Conservation (phyloP, 805 yeast genomes). For the Torulaspora quercuum region DNA sequence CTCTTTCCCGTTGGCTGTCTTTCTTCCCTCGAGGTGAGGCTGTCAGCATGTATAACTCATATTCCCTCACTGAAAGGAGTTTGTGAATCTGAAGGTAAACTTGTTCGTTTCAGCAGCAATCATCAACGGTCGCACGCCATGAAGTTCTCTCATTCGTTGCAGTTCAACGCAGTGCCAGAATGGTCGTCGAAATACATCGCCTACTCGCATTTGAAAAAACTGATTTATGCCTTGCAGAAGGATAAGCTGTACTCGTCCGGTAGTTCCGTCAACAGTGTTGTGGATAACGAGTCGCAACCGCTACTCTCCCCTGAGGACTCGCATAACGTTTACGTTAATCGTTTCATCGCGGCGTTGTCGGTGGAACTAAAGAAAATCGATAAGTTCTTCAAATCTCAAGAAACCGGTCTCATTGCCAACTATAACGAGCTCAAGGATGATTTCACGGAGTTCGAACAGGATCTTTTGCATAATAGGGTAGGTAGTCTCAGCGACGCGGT, state of each 20-base stretch:
- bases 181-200: slow-evolving; percentile 93
- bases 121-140: too few relatives aligned
- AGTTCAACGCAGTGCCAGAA: slow-evolving; percentile 97
- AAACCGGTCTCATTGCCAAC: slow-evolving; percentile 39
- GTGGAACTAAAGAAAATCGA: slow-evolving; percentile 74
- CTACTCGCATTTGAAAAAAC: slow-evolving; percentile 80
- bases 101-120: too few relatives aligned
- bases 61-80: too few relatives aligned
- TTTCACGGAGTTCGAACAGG: slow-evolving; percentile 54
- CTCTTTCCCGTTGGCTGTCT: not conserved
- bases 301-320: slow-evolving; percentile 22
- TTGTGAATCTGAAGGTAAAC: too few relatives aligned
- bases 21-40: slow-evolving; percentile 3
- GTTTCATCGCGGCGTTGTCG: slow-evolving; percentile 72
- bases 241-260: slow-evolving; percentile 40
- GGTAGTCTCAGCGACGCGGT: slow-evolving; percentile 19
- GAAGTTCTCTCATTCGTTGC: slow-evolving; percentile 94
- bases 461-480: slow-evolving; percentile 20
- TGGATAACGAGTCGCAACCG: slow-evolving; percentile 22
- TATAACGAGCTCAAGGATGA: slow-evolving; percentile 60
- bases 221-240: slow-evolving; percentile 77
- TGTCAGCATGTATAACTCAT: slow-evolving; percentile 1
- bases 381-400: slow-evolving; percentile 66
- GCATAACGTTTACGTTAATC: slow-evolving; percentile 46
- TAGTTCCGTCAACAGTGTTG: slow-evolving; percentile 20